Evolutionary conservation across 108 stramenopile genomes (phyloP).

Genomic region (Schizochytrium sp.): DNA sequence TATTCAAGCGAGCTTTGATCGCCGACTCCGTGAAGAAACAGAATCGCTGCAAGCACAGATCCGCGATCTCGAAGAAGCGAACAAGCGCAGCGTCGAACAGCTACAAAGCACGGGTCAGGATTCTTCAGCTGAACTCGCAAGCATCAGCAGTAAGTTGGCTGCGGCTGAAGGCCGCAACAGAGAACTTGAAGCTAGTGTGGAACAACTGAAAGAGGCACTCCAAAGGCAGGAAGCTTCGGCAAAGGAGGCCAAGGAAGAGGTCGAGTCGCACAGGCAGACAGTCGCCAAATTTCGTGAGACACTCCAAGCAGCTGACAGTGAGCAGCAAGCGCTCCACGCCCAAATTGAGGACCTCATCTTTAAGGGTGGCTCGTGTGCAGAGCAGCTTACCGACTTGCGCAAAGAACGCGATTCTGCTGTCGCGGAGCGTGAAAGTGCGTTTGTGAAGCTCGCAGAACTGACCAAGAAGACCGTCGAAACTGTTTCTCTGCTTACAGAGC

Average conservation of each 20-base stretch:
- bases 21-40: conserved; percentile 41
- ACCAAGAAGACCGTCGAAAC: conserved; percentile 54
- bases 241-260: neutral
- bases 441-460: neutral
- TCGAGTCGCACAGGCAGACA: neutral
- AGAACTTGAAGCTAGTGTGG: neutral
- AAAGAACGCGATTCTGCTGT: conserved; percentile 34
- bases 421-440: conserved; percentile 7
- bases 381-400: conserved; percentile 28
- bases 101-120: neutral
- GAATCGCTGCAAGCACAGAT: conserved; percentile 52
- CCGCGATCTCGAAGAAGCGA: conserved; percentile 10
- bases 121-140: conserved; percentile 1
- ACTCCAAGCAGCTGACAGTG: neutral
- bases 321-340: conserved; percentile 31
- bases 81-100: neutral
- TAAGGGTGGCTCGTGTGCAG: conserved; percentile 57
- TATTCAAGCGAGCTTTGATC: neutral
- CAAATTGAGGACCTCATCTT: conserved; percentile 59
- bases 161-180: neutral
- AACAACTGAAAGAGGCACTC: neutral
- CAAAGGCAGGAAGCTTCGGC: neutral
- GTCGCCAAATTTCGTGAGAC: neutral
- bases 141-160: conserved; percentile 6
- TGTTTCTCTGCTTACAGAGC: neutral